Base-by-base conservation (phyloP, 2,329 filamentous ascomycete genomes). In the Talaromyces atroroseus region DNA sequence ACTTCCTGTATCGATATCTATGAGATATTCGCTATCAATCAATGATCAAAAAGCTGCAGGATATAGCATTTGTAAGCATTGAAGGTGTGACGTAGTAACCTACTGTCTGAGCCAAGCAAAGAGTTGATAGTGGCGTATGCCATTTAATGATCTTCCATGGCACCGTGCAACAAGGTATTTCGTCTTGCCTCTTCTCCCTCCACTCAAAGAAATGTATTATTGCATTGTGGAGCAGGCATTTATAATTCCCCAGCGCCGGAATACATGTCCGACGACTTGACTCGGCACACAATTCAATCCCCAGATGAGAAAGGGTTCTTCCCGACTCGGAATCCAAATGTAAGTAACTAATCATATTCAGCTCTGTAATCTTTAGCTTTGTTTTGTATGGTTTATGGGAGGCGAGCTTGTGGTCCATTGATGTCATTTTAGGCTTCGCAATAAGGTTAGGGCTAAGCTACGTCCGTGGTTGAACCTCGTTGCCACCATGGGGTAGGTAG, bases 1-100 rank as follows among this genome's bases (percentile, higher is more conserved):
- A 69, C 52, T 68, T 65, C 54, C 50, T 69, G 10, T 69, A 69
- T 56, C 60, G 67, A 34, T 69, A 69, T 58, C 46, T 69, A 20
- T 69, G 59, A 49, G 3, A 36, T n/a, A n/a, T n/a, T 4, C 32
- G 14, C 10, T 34, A 34, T 4, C 32, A 1, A 36, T 29, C 32
- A 14, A 36, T 36, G 5, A 36, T 36, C 4, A 36, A 10, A 4
- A 14, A 2, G 32, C 14, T 36, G 16, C 10, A 36, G 12, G 26
- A 36, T 36, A 36, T 36, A 16, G 32, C 11, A 36, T 36, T 36
- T 36, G 32, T 36, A 14, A 36, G 32, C 14, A 14, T 18, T 12
- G 20, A 44, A 21, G 11, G 40, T 21, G 10, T 44, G 40, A 44
- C 40, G 40, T 44, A 12, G 16, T 38, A 5, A 29, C 3, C 4